A percentile compares a stretch with the other conserved stretches of the same genome.
phyloP scores from a whole-genome alignment of 768 basidiomycete species.

The Cystobasidiopsis lactophilus region DNA sequence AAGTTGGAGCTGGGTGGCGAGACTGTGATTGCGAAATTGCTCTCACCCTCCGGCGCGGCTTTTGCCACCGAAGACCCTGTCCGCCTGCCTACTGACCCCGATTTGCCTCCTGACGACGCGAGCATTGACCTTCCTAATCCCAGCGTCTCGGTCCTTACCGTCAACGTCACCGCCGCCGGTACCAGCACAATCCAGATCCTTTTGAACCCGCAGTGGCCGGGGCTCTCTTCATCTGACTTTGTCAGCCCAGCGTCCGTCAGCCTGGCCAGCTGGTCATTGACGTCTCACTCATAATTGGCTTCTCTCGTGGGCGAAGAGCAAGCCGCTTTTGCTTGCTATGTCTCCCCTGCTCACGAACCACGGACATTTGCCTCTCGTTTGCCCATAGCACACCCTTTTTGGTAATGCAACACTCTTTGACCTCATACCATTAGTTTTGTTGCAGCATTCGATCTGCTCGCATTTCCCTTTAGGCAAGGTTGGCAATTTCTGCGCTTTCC shows the following conservation, averaged over 20 bases:
- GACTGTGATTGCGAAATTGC: conserved; percentile 41
- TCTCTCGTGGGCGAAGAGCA: no score
- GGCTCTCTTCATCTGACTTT: conserved; percentile 29
- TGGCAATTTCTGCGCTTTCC: no score
- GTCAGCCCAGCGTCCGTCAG: conserved; percentile 50
- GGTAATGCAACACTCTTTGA: no score
- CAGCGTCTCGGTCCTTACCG: conserved; percentile 54
- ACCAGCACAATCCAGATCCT: conserved; percentile 41
- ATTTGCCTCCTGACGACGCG: conserved; percentile 1
- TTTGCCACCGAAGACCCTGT: conserved; percentile 33
- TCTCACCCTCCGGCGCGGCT: conserved; percentile 41
- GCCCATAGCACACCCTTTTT: no score
- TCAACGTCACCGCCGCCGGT: conserved; percentile 43
- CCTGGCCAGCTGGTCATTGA: conserved; percentile 51
- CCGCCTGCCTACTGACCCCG: conserved; percentile 4
- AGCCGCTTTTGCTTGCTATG: no score
- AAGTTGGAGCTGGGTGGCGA: conserved; percentile 50
- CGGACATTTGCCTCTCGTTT: background rate
- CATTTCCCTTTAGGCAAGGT: no score
- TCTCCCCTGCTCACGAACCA: background rate
- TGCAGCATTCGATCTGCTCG: no score
- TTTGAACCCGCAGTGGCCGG: conserved; percentile 74
- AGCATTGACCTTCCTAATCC: conserved; percentile 32
- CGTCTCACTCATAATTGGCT: conserved; percentile 11
- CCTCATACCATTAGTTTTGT: background rate